phyloP scores from a whole-genome alignment of 225 moss, liverwort and hornwort species.

The Antitrichia curtipendula region DNA sequence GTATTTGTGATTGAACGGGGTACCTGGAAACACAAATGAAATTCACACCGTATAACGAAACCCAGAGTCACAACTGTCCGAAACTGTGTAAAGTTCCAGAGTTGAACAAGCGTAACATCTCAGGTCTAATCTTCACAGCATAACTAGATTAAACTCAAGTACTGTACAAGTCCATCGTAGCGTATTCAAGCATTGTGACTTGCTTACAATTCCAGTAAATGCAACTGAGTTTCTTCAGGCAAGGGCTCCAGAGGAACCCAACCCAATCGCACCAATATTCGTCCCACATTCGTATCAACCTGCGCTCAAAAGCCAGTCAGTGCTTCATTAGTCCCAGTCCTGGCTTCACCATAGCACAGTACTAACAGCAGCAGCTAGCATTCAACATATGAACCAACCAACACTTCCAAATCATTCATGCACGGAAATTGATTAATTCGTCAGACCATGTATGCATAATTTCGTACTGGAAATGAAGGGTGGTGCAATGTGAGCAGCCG shows the following conservation, averaged over 20 bases:
- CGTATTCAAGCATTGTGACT: not conserved
- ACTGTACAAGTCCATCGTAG: not conserved
- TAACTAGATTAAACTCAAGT: not conserved
- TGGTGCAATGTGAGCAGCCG: slow-evolving; percentile 82
- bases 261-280: slow-evolving; percentile 76
- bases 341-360: not conserved
- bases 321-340: not conserved
- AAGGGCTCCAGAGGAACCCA: slow-evolving; percentile 94
- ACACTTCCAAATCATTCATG: not conserved
- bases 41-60: not conserved
- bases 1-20: slow-evolving; percentile 81
- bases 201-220: slow-evolving; percentile 62
- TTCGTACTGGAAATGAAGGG: slow-evolving; percentile 85
- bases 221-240: slow-evolving; percentile 67
- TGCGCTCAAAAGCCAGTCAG: slow-evolving; percentile 4
- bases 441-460: not conserved
- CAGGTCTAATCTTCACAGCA: not conserved
- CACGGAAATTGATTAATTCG: not conserved
- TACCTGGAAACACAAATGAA: slow-evolving; percentile 35
- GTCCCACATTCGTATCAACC: slow-evolving; percentile 98
- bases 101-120: not conserved
- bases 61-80: not conserved
- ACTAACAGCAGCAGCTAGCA: not conserved
- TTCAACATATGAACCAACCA: not conserved
- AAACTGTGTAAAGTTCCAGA: too few relatives aligned